Base-by-base conservation (phyloP, 2,329 filamentous ascomycete species). In the Ophiostoma angusticollis region DNA sequence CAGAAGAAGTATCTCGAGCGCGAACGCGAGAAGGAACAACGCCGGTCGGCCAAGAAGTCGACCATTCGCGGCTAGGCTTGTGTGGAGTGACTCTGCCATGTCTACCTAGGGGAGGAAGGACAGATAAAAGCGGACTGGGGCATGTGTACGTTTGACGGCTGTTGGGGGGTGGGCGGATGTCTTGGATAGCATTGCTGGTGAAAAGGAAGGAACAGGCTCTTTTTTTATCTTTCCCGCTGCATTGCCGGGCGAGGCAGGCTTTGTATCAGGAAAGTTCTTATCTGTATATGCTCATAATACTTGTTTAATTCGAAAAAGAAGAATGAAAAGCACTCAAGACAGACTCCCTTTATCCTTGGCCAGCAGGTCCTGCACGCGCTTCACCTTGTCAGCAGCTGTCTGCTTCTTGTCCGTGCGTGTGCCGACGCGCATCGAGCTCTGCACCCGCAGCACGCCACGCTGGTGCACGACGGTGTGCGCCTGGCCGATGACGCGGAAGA, bases 391-490 rank as follows among this genome's bases (percentile, higher is more conserved):
- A 53, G 78, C 71, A 25, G 82, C 80, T 2, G 74, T 75, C 62
- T 94, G 85, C 56, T 69, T 72, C 70, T 93, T 93, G 56, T 94
- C 86, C 51, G 80, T 93, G 53, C 80, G 76, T 21, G 81, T 81
- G 1, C 89, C 89, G 31, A 86, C 78, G 11, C 89, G 69, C 63
- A 96, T 87, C 55, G 89, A 86, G 21, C 78, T 83, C 65, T 96
- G 89, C 29, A 96, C 82, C 39, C 91, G 68, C 44, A 82, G 68
- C 24, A 85, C 73, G n/a, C 85, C 85, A 44, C 75, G 72, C 44
- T 75, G 62, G 54, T 93, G 86, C 17, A 93, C 73, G 33, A 84
- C 64, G 0, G 72, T 70, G 61, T 93, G 86, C 4, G 83, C 84
- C 62, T 89, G 83, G n/a, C 86, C 86, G 49, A 93, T 82, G 21